Evolutionary conservation across 1,284 basidiomycete species (phyloP), one percentile per base, ranked within the genome.

Genomic region (Wolfiporia cocos): DNA sequence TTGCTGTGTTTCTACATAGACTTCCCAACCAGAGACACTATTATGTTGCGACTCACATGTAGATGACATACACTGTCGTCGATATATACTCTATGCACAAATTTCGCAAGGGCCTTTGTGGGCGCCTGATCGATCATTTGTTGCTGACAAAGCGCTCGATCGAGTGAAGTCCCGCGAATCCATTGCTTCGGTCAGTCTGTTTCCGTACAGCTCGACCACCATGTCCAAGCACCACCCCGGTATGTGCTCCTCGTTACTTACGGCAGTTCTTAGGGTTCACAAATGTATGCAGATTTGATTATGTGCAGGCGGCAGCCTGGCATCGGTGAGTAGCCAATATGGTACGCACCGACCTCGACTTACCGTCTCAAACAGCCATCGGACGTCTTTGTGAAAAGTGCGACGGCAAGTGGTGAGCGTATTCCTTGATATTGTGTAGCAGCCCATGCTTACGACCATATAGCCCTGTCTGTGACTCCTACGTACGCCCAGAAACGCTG

Each of bases 391-490:
- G 96, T 66, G 96, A 99, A 67, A 98, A 98, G 65, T 97, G 94
- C 59, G 96, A 99, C 62, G 96, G 96, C 40, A 98, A 98, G 80
- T 99, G 95, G 94, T 94, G 53, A 52, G 82, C 63, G 12, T 42
- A 15, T 28, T 21, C 26, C 5, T 12, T 18, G 11, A 19, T 2
- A 5, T 9, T 34, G 22, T 34, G 5, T 4, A 17, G 19, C 10
- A 20, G 19, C 5, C 7, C 23, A 48, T 21, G 41, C 26, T 10
- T 30, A 19, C 19, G 37, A 34, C n/a, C 32, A n/a, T n/a, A 11
- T 43, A 97, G 95, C 64, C 96, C 96, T 9, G 91, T 99, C 44
- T 99, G 96, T 69, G 96, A 99, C 70, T 99, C 95, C 44, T 98
- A 98, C 68, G 96, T 99, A 46, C 82, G 96, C 53, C 96, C 96